Base-by-base conservation (phyloP, 352 stramenopile species). In the Globisporangium middletonii region DNA sequence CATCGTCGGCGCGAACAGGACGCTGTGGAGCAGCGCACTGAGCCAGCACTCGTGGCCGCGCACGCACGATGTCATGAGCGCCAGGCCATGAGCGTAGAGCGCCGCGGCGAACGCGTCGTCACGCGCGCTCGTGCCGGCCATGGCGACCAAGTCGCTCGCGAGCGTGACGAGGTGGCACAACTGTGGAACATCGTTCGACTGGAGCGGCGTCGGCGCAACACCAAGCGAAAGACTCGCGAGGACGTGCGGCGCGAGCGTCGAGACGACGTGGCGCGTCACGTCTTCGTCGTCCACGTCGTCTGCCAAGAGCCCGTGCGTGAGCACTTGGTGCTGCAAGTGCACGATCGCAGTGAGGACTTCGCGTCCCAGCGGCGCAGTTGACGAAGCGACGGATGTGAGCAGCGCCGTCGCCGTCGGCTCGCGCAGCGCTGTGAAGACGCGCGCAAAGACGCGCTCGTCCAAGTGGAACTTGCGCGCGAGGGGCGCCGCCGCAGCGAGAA, bases 221-320 rank as follows among this genome's bases (percentile, higher is more conserved):
- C 37, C 19, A 2, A 26, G 47, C 5, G 28, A 15, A 43, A 50
- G 11, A 48, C 19, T 23, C 49, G 35, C 9, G 11, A 51, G 11
- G 9, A 44, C n/a, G 28, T 59, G 28, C 7, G n/a, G 60, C 45
- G 65, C 69, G 27, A 59, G 28, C 19, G 42, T n/a, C 26, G 49
- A 38, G 11, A 75, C 60, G 18, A 72, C 62, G 50, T 53, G 60
- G 27, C 38, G 52, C 47, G n/a, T 48, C 0, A 72, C 50, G 18
- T 86, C 75, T 1, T 76, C 77, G 8, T 89, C 73, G 60, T 88
- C 77, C 62, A 77, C 49, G 49, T 86, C 75, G 50, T 86, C 68
- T 23, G 58, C 33, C 35, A 87, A 16, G 16, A 88, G 47, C 9
- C 64, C 63, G 23, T 66, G 65, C 8, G 19, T 13, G 19, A 79